These are phyloP conservation scores for Mycosphaerella sp. DNA, from an alignment of 2,329 filamentous ascomycete genomes.

Conservation along the genomic window DNA sequence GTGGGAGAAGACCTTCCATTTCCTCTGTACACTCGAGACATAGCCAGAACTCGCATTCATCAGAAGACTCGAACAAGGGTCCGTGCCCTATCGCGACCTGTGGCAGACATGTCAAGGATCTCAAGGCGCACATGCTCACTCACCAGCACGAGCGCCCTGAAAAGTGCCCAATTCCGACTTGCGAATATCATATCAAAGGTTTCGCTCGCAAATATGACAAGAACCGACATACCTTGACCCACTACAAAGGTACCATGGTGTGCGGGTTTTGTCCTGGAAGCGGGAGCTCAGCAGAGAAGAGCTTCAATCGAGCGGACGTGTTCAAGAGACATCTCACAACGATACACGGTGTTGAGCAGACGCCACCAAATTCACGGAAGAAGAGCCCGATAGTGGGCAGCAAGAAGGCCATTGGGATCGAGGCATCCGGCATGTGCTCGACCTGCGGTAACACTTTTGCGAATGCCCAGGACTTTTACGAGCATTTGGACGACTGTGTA, in stretches of 20 bases:
- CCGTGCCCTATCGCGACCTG: slow-evolving; percentile 79
- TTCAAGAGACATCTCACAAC: slow-evolving; percentile 92
- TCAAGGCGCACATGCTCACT: slow-evolving; percentile 91
- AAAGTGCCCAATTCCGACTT: slow-evolving; percentile 87
- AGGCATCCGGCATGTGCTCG: slow-evolving; percentile 80
- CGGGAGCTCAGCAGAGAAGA: slow-evolving; percentile 84
- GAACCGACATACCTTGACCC: slow-evolving; percentile 86
- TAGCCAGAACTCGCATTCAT: slow-evolving; percentile 38
- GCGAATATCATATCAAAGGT: slow-evolving; percentile 86
- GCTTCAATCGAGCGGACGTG: slow-evolving; percentile 89
- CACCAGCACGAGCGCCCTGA: slow-evolving; percentile 86
- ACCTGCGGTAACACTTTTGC: slow-evolving; percentile 81
- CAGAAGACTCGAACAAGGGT: slow-evolving; percentile 52
- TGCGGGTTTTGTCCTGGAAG: slow-evolving; percentile 90
- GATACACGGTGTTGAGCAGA: slow-evolving; percentile 88
- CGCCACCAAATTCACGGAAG: slow-evolving; percentile 83
- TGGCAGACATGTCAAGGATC: slow-evolving; percentile 78
- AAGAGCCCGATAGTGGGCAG: slow-evolving; percentile 46
- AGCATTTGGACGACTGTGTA: slow-evolving; percentile 75
- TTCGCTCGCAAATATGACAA: slow-evolving; percentile 96
- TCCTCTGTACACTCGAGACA: slow-evolving; percentile 64
- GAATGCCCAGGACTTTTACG: slow-evolving; percentile 93
- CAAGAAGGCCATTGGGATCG: slow-evolving; percentile 63
- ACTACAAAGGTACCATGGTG: slow-evolving; percentile 97
- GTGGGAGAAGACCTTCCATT: slow-evolving; percentile 58